Evolutionary conservation across 305 asterid genomes (phyloP).

Genomic region (Andrographis paniculata): DNA sequence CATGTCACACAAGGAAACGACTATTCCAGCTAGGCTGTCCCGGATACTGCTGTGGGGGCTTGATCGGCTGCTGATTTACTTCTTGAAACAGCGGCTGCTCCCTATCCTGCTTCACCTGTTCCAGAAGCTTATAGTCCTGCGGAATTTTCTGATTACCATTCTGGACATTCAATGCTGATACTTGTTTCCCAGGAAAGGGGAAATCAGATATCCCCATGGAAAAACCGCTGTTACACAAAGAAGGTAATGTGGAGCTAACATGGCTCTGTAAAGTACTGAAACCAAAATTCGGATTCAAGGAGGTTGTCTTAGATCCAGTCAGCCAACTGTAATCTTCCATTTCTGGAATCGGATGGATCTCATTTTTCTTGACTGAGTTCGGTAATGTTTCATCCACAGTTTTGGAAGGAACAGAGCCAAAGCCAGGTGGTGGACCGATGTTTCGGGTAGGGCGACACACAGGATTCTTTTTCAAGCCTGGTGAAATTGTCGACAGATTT

Average conservation of each 20-base stretch:
- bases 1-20: conserved; percentile 79
- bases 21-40: conserved; percentile 79
- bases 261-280: conserved; percentile 38
- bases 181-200: conserved; percentile 89
- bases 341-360: conserved; percentile 27
- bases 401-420: conserved; percentile 70
- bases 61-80: conserved; percentile 45
- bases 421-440: conserved; percentile 96
- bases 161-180: conserved; percentile 16
- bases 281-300: conserved; percentile 45
- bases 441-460: conserved; percentile 81
- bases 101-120: conserved; percentile 41
- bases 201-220: conserved; percentile 39
- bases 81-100: conserved; percentile 54
- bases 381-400: conserved; percentile 40
- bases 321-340: conserved; percentile 88
- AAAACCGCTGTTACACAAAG: conserved; percentile 33
- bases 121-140: conserved; percentile 43
- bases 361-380: conserved; percentile 38
- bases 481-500: conserved; percentile 36
- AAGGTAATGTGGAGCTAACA: conserved; percentile 29
- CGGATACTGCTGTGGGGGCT: conserved; percentile 56
- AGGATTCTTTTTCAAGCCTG: conserved; percentile 70
- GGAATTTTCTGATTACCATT: neutral
- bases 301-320: conserved; percentile 55